These are phyloP conservation scores for Starmerella apicola DNA, from an alignment of 805 yeast species.

Conservation along the genomic window DNA sequence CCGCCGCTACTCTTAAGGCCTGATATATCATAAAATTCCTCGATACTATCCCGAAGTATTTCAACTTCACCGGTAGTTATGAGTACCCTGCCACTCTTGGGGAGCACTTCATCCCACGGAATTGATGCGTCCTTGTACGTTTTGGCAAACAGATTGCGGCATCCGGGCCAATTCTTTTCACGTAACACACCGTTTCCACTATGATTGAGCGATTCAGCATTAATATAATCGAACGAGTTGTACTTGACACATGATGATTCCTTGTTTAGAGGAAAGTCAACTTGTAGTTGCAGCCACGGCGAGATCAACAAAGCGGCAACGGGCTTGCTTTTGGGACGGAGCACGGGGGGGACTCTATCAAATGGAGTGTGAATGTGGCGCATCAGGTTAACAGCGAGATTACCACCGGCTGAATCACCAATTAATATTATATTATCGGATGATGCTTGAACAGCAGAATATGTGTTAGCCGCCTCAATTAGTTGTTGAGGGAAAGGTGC, in stretches of 20 bases:
- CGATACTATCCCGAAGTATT: slow-evolving; percentile 8
- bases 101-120: slow-evolving; percentile 5
- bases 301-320: neutral
- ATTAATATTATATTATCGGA: slow-evolving; percentile 18
- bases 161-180: too few relatives aligned
- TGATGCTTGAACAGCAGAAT: slow-evolving; percentile 14
- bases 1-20: neutral
- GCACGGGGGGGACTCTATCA: slow-evolving; percentile 2
- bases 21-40: neutral
- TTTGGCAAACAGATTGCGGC: too few relatives aligned
- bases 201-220: neutral
- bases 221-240: neutral
- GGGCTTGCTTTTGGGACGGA: slow-evolving; percentile 1
- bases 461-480: slow-evolving; percentile 17
- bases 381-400: slow-evolving; percentile 17
- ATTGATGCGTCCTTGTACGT: neutral
- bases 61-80: slow-evolving; percentile 14
- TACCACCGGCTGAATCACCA: slow-evolving; percentile 29
- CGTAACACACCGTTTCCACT: too few relatives aligned
- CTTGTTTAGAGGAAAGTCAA: too few relatives aligned
- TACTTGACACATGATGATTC: neutral
- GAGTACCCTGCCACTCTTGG: slow-evolving; percentile 1
- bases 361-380: slow-evolving; percentile 4
- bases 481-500: slow-evolving; percentile 23
- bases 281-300: slow-evolving; percentile 5